A percentile compares a stretch with the other conserved stretches of the same genome.
phyloP scores from a whole-genome alignment of 495 filamentous ascomycete species.

The Hyaloscypha hepaticicola region DNA sequence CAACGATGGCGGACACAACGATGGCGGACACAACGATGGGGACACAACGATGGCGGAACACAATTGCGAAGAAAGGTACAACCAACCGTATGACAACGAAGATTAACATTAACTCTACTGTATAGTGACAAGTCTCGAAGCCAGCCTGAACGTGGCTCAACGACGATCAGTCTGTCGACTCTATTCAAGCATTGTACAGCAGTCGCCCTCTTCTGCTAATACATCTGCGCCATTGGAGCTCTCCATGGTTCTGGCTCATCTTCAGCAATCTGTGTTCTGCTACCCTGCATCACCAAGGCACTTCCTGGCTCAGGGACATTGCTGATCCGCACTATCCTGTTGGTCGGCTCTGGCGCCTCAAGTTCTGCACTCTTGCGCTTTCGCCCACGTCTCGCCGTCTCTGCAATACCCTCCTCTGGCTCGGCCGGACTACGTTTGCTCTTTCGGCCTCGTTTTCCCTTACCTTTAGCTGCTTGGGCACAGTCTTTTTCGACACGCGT shows the following conservation, averaged over 20 bases:
- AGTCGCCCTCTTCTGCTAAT: constrained; percentile 22
- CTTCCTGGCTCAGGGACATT: constrained; percentile 17
- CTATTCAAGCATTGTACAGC: constrained; percentile 13
- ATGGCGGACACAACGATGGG: background rate
- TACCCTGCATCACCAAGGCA: constrained; percentile 19
- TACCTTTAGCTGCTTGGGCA: constrained; percentile 24
- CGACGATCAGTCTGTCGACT: constrained; percentile 13
- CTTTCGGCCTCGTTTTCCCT: constrained; percentile 24
- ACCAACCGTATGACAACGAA: constrained; percentile 1
- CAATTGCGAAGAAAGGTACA: constrained; percentile 1
- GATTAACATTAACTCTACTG: constrained; percentile 10
- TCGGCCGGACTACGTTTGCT: constrained; percentile 16
- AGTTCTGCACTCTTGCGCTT: constrained; percentile 29
- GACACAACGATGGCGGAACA: no score
- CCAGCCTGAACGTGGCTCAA: constrained; percentile 20
- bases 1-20: background rate
- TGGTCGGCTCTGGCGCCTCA: constrained; percentile 18
- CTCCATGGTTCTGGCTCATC: constrained; percentile 28
- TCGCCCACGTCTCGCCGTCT: constrained; percentile 29
- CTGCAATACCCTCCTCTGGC: constrained; percentile 26
- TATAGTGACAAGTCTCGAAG: constrained; percentile 19
- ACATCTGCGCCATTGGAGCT: constrained; percentile 33
- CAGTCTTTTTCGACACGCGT: constrained; percentile 33
- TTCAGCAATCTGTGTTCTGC: constrained; percentile 23
- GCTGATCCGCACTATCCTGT: constrained; percentile 5